These are phyloP conservation scores for Exophiala sp. DNA, from an alignment of 2,329 filamentous ascomycete species.

Conservation along the genomic window DNA sequence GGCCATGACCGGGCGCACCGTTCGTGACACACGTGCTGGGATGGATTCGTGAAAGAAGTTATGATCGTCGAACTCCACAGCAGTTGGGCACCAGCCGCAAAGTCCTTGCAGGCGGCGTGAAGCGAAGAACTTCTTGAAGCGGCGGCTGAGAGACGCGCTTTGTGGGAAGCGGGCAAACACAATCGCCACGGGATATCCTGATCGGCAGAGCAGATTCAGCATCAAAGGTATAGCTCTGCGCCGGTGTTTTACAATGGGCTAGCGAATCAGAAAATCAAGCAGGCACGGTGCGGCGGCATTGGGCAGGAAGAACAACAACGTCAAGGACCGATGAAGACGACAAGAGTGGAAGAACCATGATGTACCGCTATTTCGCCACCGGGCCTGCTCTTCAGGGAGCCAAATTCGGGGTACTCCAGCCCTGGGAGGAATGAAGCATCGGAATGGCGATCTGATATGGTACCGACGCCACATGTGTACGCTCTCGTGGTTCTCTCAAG, in stretches of 20 bases:
- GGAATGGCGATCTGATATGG: not conserved
- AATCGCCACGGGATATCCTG: not conserved
- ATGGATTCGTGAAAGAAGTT: no score
- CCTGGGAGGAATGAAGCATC: not conserved
- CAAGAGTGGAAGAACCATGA: no score
- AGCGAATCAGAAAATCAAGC: not conserved
- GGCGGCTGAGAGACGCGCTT: not conserved
- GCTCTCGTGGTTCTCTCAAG: not conserved
- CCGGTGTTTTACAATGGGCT: no score
- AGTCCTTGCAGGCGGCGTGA: not conserved
- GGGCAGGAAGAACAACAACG: conserved; percentile 1
- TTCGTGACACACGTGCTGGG: no score
- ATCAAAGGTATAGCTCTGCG: not conserved
- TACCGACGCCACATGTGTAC: not conserved
- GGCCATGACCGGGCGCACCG: no score
- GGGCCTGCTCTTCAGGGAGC: no score
- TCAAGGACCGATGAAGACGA: no score
- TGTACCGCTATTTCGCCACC: no score
- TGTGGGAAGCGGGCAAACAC: not conserved
- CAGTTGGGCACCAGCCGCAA: conserved; percentile 9
- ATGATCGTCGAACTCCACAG: conserved; percentile 4
- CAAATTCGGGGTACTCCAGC: no score
- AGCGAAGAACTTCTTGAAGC: not conserved
- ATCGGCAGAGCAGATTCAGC: not conserved
- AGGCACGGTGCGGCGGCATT: not conserved